Conservation (phyloP, 2,329 filamentous ascomycete species). For the Trichocomaceae sp. region DNA sequence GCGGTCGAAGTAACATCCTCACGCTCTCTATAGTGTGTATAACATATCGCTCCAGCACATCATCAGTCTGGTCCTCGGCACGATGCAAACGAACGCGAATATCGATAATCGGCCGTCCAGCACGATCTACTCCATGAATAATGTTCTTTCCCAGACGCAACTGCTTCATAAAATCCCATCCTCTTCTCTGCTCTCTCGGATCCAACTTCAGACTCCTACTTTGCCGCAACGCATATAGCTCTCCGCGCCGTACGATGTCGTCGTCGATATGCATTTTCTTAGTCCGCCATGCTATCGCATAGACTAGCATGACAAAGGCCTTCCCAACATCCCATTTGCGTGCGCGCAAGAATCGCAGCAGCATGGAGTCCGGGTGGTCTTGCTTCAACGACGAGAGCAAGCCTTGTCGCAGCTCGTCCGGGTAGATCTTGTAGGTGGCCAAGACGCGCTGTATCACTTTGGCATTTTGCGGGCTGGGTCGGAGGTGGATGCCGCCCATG, state of each 20-base stretch:
- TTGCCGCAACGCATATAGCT: slow-evolving; percentile 56
- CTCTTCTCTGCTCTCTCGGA: slow-evolving; percentile 56
- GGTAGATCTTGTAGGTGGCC: slow-evolving; percentile 54
- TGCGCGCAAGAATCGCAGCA: slow-evolving; percentile 73
- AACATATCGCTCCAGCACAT: slow-evolving; percentile 76
- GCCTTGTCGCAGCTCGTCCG: slow-evolving; percentile 67
- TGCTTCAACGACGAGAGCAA: slow-evolving; percentile 90
- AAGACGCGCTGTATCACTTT: slow-evolving; percentile 77
- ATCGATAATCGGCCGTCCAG: slow-evolving; percentile 74
- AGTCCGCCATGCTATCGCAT: slow-evolving; percentile 81
- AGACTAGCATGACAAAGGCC: slow-evolving; percentile 83
- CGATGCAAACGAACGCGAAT: slow-evolving; percentile 75
- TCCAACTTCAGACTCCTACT: slow-evolving; percentile 48
- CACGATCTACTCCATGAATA: slow-evolving; percentile 75
- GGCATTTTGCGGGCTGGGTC: slow-evolving; percentile 42
- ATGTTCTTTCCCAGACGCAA: slow-evolving; percentile 86
- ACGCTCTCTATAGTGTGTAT: slow-evolving; percentile 90
- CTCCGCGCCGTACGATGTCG: slow-evolving; percentile 70
- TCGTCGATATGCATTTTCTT: slow-evolving; percentile 79
- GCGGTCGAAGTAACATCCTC: slow-evolving; percentile 62
- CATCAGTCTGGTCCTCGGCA: slow-evolving; percentile 76
- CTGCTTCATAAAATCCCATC: slow-evolving; percentile 71
- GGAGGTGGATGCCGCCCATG: slow-evolving; percentile 25
- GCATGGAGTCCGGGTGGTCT: slow-evolving; percentile 78
- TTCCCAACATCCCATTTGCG: slow-evolving; percentile 90